Evolutionary conservation across 352 stramenopile genomes (phyloP), one percentile per base, ranked within the genome.

Genomic region (Globisporangium carolinianum): DNA sequence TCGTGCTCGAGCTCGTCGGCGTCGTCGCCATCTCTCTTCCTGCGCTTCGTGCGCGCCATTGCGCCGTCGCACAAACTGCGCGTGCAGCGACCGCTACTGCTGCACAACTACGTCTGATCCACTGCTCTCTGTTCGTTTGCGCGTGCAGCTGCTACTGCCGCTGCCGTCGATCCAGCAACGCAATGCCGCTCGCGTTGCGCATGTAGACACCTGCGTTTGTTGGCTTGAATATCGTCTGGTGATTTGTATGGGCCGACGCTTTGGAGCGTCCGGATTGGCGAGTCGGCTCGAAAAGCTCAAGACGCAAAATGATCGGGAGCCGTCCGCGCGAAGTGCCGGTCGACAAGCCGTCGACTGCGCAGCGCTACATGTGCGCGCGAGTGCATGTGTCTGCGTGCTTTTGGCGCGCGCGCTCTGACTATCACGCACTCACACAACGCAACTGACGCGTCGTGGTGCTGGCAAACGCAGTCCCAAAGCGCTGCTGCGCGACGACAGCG

Each of bases 1-100:
- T 92, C 83, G 60, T 90, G 75, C 52, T 82, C 68, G 6, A 92
- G 63, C 62, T 86, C 62, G n/a, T 72, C 56, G 53, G 81, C 73
- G 9, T 37, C 51, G 12, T 47, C 18, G 35, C 71, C 55, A 17
- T 65, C 47, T 47, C 65, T 64, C 14, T 55, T 46, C 32, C 49
- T 66, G 66, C 18, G 55, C 55, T 51, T 68, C 48, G 55, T 70
- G n/a, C 47, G 12, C 15, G 52, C 37, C 65, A 71, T 71, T n/a
- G 6, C 51, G 38, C 7, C 3, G 45, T 17, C 24, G 24, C 24
- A 32, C 24, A 32, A 32, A 32, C 24, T 32, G 24, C 24, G 24
- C 24, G 24, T 32, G 24, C 24, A 32, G 24, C 24, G 24, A 32
- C 24, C 24, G 24, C 24, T 32, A 32, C 24, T 32, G 1, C 2